Evolutionary conservation across 139 green algal genomes (phyloP).

Genomic region (Nannochloris sp.): DNA sequence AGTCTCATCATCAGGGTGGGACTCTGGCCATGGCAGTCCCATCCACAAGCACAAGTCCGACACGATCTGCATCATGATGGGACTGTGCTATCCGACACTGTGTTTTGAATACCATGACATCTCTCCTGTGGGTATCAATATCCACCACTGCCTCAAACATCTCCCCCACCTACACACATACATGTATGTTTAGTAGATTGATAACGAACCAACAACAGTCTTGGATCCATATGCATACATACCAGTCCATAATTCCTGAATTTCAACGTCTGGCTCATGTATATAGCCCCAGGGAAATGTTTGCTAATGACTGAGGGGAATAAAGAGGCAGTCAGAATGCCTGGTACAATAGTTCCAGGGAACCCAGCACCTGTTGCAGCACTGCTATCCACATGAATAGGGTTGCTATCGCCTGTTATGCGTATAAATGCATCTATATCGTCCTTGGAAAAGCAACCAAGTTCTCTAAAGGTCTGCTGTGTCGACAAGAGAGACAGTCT

Average conservation of each 20-base stretch:
- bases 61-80: too few relatives aligned
- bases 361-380: constrained; percentile 26
- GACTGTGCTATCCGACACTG: too few relatives aligned
- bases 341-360: constrained; percentile 41
- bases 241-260: constrained; percentile 46
- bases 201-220: not conserved
- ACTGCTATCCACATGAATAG: constrained; percentile 30
- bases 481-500: too few relatives aligned
- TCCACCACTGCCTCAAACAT: not conserved
- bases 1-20: not conserved
- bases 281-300: constrained; percentile 54
- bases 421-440: constrained; percentile 39
- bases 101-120: not conserved
- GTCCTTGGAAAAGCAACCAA: constrained; percentile 20
- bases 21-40: not conserved
- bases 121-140: not conserved
- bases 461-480: not conserved
- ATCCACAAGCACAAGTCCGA: not conserved
- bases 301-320: constrained; percentile 68
- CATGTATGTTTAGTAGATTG: not conserved
- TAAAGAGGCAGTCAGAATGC: constrained; percentile 57
- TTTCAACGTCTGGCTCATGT: constrained; percentile 50
- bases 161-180: not conserved
- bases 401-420: constrained; percentile 57
- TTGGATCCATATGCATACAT: not conserved